Evolutionary conservation across 257 asterid genomes (phyloP).

Genomic region (Solanum sejunctum): DNA sequence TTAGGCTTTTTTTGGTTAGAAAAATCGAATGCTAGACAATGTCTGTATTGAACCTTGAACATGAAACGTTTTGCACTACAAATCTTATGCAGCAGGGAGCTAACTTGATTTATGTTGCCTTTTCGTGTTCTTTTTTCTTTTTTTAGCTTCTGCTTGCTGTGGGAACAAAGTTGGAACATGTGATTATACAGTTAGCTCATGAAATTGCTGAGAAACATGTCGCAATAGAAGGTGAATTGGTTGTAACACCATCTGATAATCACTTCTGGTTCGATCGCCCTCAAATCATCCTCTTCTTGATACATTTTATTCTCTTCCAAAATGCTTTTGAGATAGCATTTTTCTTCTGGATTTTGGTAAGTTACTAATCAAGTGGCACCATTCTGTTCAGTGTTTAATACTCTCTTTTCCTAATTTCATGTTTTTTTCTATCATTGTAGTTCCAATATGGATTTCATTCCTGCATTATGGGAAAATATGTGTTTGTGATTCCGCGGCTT

Average conservation of each 20-base stretch:
- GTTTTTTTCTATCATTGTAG: constrained; percentile 13
- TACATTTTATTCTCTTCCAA: constrained; percentile 44
- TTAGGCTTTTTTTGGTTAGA: not conserved
- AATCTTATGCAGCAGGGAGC: not conserved
- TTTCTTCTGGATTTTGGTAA: constrained; percentile 50
- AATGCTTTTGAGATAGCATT: constrained; percentile 48
- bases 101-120: not conserved
- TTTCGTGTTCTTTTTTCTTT: constrained; percentile 4
- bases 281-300: constrained; percentile 25
- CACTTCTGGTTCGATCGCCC: constrained; percentile 53
- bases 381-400: not conserved
- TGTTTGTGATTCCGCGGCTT: constrained; percentile 69
- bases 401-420: not conserved
- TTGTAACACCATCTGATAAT: constrained; percentile 37
- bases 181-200: constrained; percentile 47
- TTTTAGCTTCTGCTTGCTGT: constrained; percentile 76
- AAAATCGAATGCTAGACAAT: not conserved
- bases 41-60: not conserved
- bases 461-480: constrained; percentile 83
- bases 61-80: not conserved
- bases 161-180: constrained; percentile 93
- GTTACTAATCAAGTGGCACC: not conserved
- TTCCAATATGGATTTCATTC: constrained; percentile 76
- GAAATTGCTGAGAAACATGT: constrained; percentile 37
- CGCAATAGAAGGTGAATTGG: constrained; percentile 33